phyloP scores from a whole-genome alignment of 164 flowering plant species.

The Magnolia kwangsiensis region DNA sequence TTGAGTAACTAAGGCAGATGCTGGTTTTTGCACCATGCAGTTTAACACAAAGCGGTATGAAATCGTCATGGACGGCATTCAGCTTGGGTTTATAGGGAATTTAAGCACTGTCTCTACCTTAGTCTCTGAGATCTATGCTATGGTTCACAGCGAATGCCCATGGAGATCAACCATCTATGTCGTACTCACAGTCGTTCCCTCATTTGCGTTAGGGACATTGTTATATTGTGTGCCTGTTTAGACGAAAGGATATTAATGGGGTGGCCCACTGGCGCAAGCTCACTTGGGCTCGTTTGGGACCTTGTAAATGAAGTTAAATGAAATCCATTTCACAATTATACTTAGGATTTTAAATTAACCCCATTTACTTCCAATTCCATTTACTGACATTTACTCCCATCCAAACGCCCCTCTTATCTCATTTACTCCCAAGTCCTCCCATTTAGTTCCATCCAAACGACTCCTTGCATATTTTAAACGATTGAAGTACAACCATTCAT shows the following conservation, averaged over 20 bases:
- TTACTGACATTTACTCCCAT: no score
- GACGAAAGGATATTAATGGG: conserved; percentile 29
- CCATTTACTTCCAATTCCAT: no score
- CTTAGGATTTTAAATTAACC: no score
- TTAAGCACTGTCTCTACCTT: conserved; percentile 94
- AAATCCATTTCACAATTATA: no score
- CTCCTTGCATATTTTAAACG: no score
- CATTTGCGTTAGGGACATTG: conserved; percentile 66
- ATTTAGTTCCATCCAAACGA: no score
- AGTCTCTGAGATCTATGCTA: conserved; percentile 74
- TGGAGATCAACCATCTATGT: conserved; percentile 83
- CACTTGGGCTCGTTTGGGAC: not conserved
- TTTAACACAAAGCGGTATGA: conserved; percentile 49
- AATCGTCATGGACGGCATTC: conserved; percentile 57
- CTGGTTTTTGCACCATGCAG: conserved; percentile 32
- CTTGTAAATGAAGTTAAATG: no score
- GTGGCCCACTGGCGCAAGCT: not conserved
- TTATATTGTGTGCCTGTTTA: conserved; percentile 71
- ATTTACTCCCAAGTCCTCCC: no score
- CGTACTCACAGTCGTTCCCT: conserved; percentile 39
- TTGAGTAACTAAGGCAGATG: not conserved
- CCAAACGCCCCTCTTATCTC: no score
- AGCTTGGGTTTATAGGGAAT: conserved; percentile 82
- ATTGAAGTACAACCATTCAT: no score
- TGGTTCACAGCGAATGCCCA: conserved; percentile 57